Percentiles rank a stretch among this genome's conserved stretches.
Evolutionary conservation across 2,329 filamentous ascomycete genomes (phyloP).

Genomic region (Fusarium denticulatum): DNA sequence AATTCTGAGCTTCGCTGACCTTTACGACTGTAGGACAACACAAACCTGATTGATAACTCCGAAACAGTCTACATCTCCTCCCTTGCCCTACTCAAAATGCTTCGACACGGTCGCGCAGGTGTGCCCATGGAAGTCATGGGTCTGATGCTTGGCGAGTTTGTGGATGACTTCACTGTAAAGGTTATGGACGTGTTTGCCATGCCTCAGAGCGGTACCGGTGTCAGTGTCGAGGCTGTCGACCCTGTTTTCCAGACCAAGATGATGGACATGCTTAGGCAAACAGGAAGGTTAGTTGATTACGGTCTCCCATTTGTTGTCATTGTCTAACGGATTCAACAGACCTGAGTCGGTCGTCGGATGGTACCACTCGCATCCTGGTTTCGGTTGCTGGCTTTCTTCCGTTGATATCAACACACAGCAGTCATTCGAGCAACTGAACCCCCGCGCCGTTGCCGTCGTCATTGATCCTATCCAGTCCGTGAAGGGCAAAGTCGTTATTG

Average conservation of each 20-base stretch:
- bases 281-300: constrained; percentile 75
- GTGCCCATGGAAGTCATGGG: constrained; percentile 99
- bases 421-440: constrained; percentile 98
- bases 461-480: constrained; percentile 99
- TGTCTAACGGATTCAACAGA: constrained; percentile 57
- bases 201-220: constrained; percentile 97
- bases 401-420: constrained; percentile 99
- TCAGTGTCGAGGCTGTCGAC: constrained; percentile 98
- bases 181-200: constrained; percentile 99
- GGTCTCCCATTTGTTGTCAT: background rate
- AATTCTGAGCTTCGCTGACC: constrained; percentile 11
- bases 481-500: constrained; percentile 99
- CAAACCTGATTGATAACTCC: constrained; percentile 95
- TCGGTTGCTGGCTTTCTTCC: constrained; percentile 98
- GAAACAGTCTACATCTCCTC: constrained; percentile 99
- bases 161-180: constrained; percentile 98
- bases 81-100: constrained; percentile 96
- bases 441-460: constrained; percentile 95
- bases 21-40: constrained; percentile 74
- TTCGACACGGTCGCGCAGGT: constrained; percentile 94
- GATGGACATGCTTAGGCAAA: constrained; percentile 99
- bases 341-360: constrained; percentile 98
- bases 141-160: constrained; percentile 97
- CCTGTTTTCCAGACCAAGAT: constrained; percentile 99
- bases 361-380: constrained; percentile 99